Evolutionary conservation across 2,329 filamentous ascomycete genomes (phyloP).

Genomic region (Drechslerella coelobrocha): DNA sequence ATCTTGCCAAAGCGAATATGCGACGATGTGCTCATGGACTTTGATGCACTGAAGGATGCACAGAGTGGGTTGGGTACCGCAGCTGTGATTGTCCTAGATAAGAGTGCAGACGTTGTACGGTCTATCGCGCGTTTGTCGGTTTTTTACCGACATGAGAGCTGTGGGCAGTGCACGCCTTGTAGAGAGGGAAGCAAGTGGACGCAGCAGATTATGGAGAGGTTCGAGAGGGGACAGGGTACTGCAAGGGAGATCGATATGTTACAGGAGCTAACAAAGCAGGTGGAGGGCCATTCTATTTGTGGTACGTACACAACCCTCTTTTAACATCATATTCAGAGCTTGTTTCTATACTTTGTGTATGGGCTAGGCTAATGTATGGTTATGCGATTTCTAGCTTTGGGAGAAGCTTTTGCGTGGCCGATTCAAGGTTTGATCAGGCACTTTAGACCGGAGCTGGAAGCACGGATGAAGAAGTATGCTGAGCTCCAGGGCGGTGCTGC

Average conservation of each 20-base stretch:
- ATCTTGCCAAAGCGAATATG: constrained; percentile 89
- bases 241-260: constrained; percentile 98
- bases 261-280: constrained; percentile 98
- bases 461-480: constrained; percentile 81
- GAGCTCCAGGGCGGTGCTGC: constrained; percentile 74
- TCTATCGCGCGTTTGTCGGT: constrained; percentile 90
- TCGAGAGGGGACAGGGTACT: constrained; percentile 87
- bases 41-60: constrained; percentile 95
- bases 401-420: constrained; percentile 98
- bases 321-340: no score
- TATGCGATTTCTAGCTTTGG: constrained; percentile 68
- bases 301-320: constrained; percentile 65
- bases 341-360: neutral
- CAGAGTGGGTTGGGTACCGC: constrained; percentile 97
- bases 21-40: constrained; percentile 98
- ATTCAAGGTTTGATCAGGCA: constrained; percentile 97
- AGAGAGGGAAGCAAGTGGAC: constrained; percentile 99
- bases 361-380: constrained; percentile 55
- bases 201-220: constrained; percentile 96
- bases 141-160: constrained; percentile 98
- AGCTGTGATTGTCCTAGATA: constrained; percentile 98
- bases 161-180: constrained; percentile 99
- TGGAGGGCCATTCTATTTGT: constrained; percentile 98
- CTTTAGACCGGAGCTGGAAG: constrained; percentile 95
- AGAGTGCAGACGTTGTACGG: constrained; percentile 93